Base-by-base conservation (phyloP, 345 rosid species). In the Eutrema heterophyllum region DNA sequence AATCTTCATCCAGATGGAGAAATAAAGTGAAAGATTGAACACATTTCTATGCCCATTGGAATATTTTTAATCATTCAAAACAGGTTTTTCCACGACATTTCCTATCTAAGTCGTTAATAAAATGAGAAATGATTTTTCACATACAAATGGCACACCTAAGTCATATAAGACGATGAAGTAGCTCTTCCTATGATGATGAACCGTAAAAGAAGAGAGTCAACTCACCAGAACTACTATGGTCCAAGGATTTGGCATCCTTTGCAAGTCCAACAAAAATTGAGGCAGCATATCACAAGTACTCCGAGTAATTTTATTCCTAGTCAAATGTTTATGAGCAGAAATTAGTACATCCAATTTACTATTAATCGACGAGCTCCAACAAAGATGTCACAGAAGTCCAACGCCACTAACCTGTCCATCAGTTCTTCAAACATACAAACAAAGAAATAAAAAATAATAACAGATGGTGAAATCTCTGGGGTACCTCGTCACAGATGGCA, bases 171-270 rank as follows among this genome's bases (percentile, higher is more conserved):
- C 6, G 27, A 53, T 33, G 6, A 43, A 38, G 16, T 27, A 32
- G 24, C 49, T 55, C 50, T 65, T 44, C 41, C 45, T 55, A 29
- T 53, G 52, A 76, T 38, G 38, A 29, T 39, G 71, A 55, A 62
- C 32, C 21, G 29, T 7, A 2, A 38, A 48, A 36, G 68, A 60
- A 54, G 43, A 70, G 40, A 72, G 50, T 76, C 43, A 57, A 59
- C 91, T 86, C 73, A 94, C 99, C 97, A 82, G 54, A 81, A 95
- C 81, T 52, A 84, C 87, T 63, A 69, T 78, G 68, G 88, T 83
- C 99, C 97, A 92, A 33, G 66, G 81, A 41, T 67, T 74, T 36
- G 78, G 92, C 79, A 80, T 74, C 80, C 83, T 88, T 86, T 85
- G 89, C 81, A 89, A 61, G 77, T 89, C 89, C 43, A 76, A 68